Percentiles rank a stretch among this genome's conserved stretches.
Evolutionary conservation across 352 stramenopile species (phyloP).

Genomic region (Globisporangium echinulatum): DNA sequence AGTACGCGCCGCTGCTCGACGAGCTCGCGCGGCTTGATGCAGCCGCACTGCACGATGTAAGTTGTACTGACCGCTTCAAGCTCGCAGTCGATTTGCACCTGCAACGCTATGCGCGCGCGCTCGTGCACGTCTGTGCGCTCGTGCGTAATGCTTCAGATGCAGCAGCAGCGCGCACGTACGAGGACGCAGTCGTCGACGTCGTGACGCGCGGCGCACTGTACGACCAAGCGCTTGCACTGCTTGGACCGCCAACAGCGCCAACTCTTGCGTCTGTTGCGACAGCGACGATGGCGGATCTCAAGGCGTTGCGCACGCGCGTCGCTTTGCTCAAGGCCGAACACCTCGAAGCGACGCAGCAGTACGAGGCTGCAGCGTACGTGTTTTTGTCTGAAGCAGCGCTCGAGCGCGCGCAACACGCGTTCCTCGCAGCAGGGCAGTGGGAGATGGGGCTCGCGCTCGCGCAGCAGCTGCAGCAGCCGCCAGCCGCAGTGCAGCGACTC

Average conservation of each 20-base stretch:
- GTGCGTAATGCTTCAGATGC: constrained; percentile 17
- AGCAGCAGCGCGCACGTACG: constrained; percentile 12
- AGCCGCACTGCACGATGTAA: constrained; percentile 6
- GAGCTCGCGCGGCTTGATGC: constrained; percentile 26
- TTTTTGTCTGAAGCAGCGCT: constrained; percentile 42
- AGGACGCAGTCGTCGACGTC: constrained; percentile 32
- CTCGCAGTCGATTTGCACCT: constrained; percentile 57
- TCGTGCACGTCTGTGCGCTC: constrained; percentile 34
- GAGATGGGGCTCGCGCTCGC: constrained; percentile 51
- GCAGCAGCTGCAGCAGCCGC: constrained; percentile 18
- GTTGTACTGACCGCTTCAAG: constrained; percentile 13
- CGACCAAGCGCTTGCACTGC: constrained; percentile 39
- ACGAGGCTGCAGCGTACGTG: constrained; percentile 53
- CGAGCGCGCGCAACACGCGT: constrained; percentile 41
- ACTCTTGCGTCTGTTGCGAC: no score
- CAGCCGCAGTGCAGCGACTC: constrained; percentile 24
- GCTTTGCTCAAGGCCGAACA: constrained; percentile 43
- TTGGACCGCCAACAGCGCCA: constrained; percentile 14
- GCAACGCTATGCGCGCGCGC: constrained; percentile 28
- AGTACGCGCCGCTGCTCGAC: constrained; percentile 61
- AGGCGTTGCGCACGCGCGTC: constrained; percentile 29
- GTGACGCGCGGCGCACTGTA: constrained; percentile 42
- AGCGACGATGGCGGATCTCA: background rate
- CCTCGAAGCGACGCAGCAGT: constrained; percentile 29
- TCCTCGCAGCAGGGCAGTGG: constrained; percentile 50